Percentiles rank a stretch among this genome's conserved stretches.
These are phyloP conservation scores for Aureobasidium mangrovei DNA, from an alignment of 2,329 filamentous ascomycete species.

Conservation along the genomic window DNA sequence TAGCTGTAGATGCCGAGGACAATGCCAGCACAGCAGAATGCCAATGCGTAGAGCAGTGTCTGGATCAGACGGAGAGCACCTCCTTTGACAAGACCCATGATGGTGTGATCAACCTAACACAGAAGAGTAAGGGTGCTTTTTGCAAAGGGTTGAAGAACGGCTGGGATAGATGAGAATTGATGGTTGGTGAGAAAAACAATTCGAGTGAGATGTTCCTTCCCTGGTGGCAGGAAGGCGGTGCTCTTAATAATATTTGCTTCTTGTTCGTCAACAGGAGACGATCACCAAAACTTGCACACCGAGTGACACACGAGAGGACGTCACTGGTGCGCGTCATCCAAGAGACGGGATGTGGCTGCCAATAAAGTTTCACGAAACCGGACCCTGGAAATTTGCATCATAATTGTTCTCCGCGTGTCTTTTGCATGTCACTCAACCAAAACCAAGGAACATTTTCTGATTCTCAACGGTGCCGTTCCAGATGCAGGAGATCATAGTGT, in stretches of 20 bases:
- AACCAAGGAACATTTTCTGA: not conserved
- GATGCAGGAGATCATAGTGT: not conserved
- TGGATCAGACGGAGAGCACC: conserved; percentile 53
- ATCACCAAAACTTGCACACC: too few relatives aligned
- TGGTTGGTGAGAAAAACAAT: too few relatives aligned
- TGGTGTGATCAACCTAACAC: not conserved
- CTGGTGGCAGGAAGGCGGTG: too few relatives aligned
- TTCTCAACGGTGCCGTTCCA: not conserved
- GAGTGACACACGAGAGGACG: not conserved
- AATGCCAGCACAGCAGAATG: conserved; percentile 63
- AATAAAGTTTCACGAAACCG: conserved; percentile 6
- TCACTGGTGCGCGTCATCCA: not conserved
- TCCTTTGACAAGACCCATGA: conserved; percentile 36
- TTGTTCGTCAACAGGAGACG: too few relatives aligned
- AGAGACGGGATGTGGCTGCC: not conserved
- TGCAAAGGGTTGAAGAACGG: not conserved
- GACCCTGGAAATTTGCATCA: conserved; percentile 7
- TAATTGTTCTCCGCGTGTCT: conserved; percentile 6
- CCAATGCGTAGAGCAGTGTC: conserved; percentile 62
- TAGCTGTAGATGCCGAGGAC: conserved; percentile 65
- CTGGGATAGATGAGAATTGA: too few relatives aligned
- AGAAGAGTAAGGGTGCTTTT: not conserved
- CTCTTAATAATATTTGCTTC: too few relatives aligned
- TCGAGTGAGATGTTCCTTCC: too few relatives aligned
- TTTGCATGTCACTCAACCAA: not conserved